phyloP scores from a whole-genome alignment of 1,139 yeast genomes.

The Candida sp. region DNA sequence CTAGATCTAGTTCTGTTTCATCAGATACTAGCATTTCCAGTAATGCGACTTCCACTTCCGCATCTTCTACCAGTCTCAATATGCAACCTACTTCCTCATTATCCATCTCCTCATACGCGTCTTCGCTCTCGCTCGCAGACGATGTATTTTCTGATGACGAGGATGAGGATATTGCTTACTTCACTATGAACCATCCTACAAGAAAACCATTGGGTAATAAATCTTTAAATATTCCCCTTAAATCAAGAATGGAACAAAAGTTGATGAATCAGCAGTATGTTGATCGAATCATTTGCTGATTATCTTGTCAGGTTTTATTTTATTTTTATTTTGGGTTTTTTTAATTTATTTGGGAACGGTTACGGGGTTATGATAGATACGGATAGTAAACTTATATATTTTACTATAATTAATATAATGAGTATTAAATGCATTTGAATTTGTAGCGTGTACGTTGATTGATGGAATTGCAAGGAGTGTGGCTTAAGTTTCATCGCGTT shows the following conservation, averaged over 20 bases:
- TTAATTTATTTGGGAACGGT: not conserved
- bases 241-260: slow-evolving; percentile 7
- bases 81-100: slow-evolving; percentile 1
- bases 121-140: slow-evolving; percentile 9
- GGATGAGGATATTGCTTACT: not conserved
- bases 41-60: not conserved
- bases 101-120: slow-evolving; percentile 7
- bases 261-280: slow-evolving; percentile 3
- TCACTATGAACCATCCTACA: slow-evolving; percentile 3
- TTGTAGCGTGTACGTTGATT: too few relatives aligned
- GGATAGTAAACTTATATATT: not conserved
- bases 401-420: not conserved
- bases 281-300: too few relatives aligned
- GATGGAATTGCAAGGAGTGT: too few relatives aligned
- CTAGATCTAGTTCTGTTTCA: slow-evolving; percentile 9
- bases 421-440: not conserved
- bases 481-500: too few relatives aligned
- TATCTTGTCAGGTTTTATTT: too few relatives aligned
- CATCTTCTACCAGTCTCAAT: not conserved
- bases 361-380: not conserved
- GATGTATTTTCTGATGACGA: slow-evolving; percentile 9
- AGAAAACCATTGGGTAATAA: slow-evolving; percentile 21
- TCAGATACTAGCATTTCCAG: slow-evolving; percentile 4
- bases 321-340: too few relatives aligned
- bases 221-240: slow-evolving; percentile 13